Evolutionary conservation across 2,329 filamentous ascomycete species (phyloP), one percentile per base, ranked within the genome.

Genomic region (Claviceps africana): DNA sequence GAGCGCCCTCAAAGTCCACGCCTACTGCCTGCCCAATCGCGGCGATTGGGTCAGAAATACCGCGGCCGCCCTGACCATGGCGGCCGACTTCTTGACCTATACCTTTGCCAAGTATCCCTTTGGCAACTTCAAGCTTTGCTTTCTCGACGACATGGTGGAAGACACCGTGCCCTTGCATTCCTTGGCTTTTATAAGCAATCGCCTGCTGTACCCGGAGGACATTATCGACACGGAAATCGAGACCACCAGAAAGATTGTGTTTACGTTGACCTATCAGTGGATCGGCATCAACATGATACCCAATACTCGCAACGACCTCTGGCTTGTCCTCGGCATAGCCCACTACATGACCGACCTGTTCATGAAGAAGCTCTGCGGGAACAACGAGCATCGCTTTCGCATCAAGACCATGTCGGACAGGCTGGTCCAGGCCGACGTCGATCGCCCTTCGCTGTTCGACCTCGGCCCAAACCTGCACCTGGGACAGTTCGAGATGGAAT

Each of bases 281-380:
- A 87, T 93, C 57, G 93, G 93, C 17, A 85, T 98, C 56, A 90
- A 90, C 62, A 86, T 98, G 58, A 84, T 95, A 47, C 85, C 93
- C 0, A 87, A 89, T 62, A 82, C 85, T 42, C 80, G 83, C 19
- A 76, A 77, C 50, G 93, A 98, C 65, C 81, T 83, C 51, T 98
- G 93, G 93, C 82, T 94, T 21, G 84, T 91, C 13, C 78, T 93
- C 51, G 94, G 91, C 15, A 85, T 94, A 47, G 86, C 91, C 0
- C 90, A 91, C 72, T 98, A 88, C 71, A 95, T 98, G 78, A 89
- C 91, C 1, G 91, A 96, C 60, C 77, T 88, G 4, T 96, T 95
- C 67, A 87, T 97, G 78, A 88, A 84, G 65, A 84, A 82, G 58
- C 75, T 98, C 2, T 94, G 88, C 62, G 93, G 93, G 8, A 94